Evolutionary conservation across 345 rosid species (phyloP).

Genomic region (Carallia pectinifolia): DNA sequence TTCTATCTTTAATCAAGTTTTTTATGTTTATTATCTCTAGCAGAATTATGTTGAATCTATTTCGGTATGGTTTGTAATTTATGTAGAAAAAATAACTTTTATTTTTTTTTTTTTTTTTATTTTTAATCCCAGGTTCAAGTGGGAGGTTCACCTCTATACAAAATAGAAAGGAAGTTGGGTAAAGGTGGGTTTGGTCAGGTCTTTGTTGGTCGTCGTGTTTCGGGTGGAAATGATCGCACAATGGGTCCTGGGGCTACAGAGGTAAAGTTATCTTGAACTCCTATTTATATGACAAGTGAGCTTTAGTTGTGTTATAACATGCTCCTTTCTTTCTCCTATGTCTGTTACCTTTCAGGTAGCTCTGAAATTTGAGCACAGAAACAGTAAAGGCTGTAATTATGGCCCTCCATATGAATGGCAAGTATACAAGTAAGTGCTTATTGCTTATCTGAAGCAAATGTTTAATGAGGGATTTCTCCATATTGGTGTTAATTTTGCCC

Average conservation of each 20-base stretch:
- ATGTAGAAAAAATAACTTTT: neutral
- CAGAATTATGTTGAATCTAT: no score
- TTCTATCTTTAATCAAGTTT: no score
- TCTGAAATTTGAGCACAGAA: slow-evolving; percentile 37
- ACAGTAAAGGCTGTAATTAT: slow-evolving; percentile 37
- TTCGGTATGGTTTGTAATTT: no score
- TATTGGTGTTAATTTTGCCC: slow-evolving; percentile 2
- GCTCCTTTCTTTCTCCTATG: neutral
- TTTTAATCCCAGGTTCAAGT: slow-evolving; percentile 27
- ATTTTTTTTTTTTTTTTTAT: neutral
- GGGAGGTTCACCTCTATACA: slow-evolving; percentile 33
- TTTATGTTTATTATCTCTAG: no score
- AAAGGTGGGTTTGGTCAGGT: slow-evolving; percentile 42
- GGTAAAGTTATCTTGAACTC: slow-evolving; percentile 41
- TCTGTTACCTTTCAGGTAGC: slow-evolving; percentile 21
- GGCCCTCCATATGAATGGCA: slow-evolving; percentile 41
- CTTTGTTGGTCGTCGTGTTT: slow-evolving; percentile 35
- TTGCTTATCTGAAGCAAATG: neutral
- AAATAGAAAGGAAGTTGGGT: slow-evolving; percentile 34
- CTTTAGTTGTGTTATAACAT: neutral
- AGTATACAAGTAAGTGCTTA: slow-evolving; percentile 29
- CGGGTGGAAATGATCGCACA: slow-evolving; percentile 28
- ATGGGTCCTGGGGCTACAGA: slow-evolving; percentile 71
- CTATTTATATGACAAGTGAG: neutral
- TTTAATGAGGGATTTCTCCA: slow-evolving; percentile 1